phyloP scores from a whole-genome alignment of 2,329 filamentous ascomycete genomes.

The Calonectria multiphialidica region DNA sequence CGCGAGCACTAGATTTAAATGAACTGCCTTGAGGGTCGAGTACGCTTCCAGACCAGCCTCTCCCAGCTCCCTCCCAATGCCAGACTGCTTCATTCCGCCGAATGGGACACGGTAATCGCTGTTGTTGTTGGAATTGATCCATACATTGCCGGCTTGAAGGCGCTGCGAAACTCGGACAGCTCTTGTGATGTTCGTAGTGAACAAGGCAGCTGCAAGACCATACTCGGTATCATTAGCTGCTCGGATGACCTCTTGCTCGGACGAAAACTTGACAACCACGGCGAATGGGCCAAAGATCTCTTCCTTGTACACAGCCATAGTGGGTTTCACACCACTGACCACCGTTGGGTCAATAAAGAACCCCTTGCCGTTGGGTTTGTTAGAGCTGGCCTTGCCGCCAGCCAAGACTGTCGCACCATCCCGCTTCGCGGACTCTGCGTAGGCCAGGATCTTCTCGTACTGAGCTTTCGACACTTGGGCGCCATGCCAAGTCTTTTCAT shows the following conservation, averaged over 20 bases:
- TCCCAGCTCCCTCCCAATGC: slow-evolving; percentile 40
- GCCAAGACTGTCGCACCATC: slow-evolving; percentile 70
- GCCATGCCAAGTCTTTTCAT: slow-evolving; percentile 72
- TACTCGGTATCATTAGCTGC: slow-evolving; percentile 59
- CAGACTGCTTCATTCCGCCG: slow-evolving; percentile 42
- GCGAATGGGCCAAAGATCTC: slow-evolving; percentile 47
- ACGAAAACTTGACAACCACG: slow-evolving; percentile 40
- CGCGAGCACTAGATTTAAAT: too few species aligned
- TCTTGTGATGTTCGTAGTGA: slow-evolving; percentile 63
- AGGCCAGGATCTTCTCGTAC: slow-evolving; percentile 73
- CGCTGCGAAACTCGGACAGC: slow-evolving; percentile 56
- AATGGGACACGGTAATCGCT: slow-evolving; percentile 44
- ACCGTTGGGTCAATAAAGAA: slow-evolving; percentile 45
- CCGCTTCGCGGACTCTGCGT: slow-evolving; percentile 72
- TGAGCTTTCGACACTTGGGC: slow-evolving; percentile 75
- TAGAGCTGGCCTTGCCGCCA: slow-evolving; percentile 33
- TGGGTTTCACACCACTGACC: slow-evolving; percentile 42
- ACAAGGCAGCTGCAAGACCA: slow-evolving; percentile 66
- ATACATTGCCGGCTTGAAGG: slow-evolving; percentile 63
- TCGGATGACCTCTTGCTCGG: slow-evolving; percentile 37
- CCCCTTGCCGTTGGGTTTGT: slow-evolving; percentile 38
- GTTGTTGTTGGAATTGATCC: slow-evolving; percentile 48
- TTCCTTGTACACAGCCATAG: slow-evolving; percentile 44
- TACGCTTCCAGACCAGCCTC: slow-evolving; percentile 42
- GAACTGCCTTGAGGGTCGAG: slow-evolving; percentile 39